Percentiles rank a stretch among this genome's conserved stretches.
Conservation (phyloP, 2,329 filamentous ascomycete species). For the Domatiomyces globalis region DNA sequence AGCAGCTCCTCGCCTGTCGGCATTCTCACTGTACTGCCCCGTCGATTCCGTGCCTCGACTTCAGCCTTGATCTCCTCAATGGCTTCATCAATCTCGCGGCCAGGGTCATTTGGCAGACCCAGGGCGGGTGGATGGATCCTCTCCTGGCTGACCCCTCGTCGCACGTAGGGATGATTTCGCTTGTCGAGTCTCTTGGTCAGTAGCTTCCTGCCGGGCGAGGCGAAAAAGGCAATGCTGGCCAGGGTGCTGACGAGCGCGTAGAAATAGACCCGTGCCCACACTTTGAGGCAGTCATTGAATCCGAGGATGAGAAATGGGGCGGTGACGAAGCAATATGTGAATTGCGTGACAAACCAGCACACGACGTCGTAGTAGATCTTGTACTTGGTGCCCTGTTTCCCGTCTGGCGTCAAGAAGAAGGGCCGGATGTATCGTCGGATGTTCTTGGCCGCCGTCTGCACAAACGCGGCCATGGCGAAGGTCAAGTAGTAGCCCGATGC, state of each 20-base stretch:
- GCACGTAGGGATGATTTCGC: constrained; percentile 30
- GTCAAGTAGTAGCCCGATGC: constrained; percentile 91
- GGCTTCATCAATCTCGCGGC: constrained; percentile 61
- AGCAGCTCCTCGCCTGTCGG: constrained; percentile 38
- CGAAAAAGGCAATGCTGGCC: constrained; percentile 58
- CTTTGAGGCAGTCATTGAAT: constrained; percentile 53
- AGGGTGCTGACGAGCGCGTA: constrained; percentile 60
- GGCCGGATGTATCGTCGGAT: constrained; percentile 79
- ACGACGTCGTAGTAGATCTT: constrained; percentile 80
- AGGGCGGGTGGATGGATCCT: constrained; percentile 51
- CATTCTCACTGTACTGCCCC: constrained; percentile 32
- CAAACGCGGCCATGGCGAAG: constrained; percentile 77
- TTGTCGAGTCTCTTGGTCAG: constrained; percentile 47
- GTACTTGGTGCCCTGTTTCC: constrained; percentile 49
- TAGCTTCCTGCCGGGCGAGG: constrained; percentile 49
- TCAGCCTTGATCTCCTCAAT: constrained; percentile 61
- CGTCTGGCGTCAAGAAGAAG: constrained; percentile 74
- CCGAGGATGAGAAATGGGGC: constrained; percentile 74
- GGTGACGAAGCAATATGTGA: constrained; percentile 69
- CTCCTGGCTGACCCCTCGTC: constrained; percentile 43
- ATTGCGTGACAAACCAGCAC: constrained; percentile 62
- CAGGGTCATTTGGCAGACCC: constrained; percentile 65
- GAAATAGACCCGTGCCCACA: constrained; percentile 81
- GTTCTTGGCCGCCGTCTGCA: constrained; percentile 90
- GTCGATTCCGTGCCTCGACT: constrained; percentile 46